Conservation (phyloP, 225 moss, liverwort and hornwort species). For the Ulota crispa region DNA sequence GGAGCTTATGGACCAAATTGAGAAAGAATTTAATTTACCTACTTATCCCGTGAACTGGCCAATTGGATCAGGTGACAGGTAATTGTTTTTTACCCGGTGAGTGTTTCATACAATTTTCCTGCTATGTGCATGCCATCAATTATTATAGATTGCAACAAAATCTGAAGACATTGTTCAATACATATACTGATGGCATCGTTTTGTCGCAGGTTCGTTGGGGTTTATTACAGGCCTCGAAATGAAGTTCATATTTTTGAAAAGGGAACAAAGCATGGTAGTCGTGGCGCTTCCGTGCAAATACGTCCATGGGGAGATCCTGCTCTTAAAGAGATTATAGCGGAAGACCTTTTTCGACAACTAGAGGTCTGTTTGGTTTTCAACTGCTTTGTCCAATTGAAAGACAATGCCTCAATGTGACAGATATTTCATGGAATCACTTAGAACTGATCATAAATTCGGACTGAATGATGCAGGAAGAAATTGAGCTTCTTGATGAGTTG, state of each 20-base stretch:
- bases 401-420: not conserved
- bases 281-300: slow-evolving; percentile 64
- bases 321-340: slow-evolving; percentile 68
- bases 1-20: slow-evolving; percentile 96
- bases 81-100: slow-evolving; percentile 5
- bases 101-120: not conserved
- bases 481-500: slow-evolving; percentile 86
- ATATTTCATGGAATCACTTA: not conserved
- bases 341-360: slow-evolving; percentile 74
- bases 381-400: not conserved
- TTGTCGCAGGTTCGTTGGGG: slow-evolving; percentile 74
- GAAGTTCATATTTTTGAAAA: slow-evolving; percentile 91
- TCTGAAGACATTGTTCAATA: not conserved
- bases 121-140: not conserved
- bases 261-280: slow-evolving; percentile 76
- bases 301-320: slow-evolving; percentile 77
- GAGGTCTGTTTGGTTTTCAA: slow-evolving; percentile 48
- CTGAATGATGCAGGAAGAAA: slow-evolving; percentile 69
- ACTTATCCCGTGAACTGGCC: slow-evolving; percentile 99
- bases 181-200: slow-evolving; percentile 15
- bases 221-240: slow-evolving; percentile 85
- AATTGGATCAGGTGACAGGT: slow-evolving; percentile 97
- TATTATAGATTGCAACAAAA: slow-evolving; percentile 12
- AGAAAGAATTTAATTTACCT: slow-evolving; percentile 83
- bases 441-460: not conserved